A percentile compares a stretch with the other conserved stretches of the same genome.
phyloP scores from a whole-genome alignment of 108 stramenopile genomes.

The Cyclotella distinguenda region DNA sequence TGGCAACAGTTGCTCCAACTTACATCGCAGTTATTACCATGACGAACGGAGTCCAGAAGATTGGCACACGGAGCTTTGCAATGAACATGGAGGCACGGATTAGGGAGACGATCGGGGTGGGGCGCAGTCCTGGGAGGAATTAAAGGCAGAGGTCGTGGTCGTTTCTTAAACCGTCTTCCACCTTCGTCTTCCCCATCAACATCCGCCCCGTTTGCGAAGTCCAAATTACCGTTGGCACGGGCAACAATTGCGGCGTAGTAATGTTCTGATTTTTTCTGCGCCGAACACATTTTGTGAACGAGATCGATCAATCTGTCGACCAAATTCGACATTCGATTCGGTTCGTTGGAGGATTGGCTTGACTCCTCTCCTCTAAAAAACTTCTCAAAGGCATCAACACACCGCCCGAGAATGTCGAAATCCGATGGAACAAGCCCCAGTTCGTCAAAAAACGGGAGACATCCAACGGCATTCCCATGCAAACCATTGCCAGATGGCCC shows the following conservation, averaged over 20 bases:
- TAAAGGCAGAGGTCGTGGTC: constrained; percentile 53
- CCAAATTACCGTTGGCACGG: constrained; percentile 63
- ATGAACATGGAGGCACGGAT: constrained; percentile 37
- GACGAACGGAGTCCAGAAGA: constrained; percentile 41
- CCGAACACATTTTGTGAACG: constrained; percentile 34
- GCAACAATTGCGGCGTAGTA: constrained; percentile 53
- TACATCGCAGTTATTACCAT: constrained; percentile 63
- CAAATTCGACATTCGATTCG: constrained; percentile 33
- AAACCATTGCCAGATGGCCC: constrained; percentile 66
- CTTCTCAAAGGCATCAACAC: constrained; percentile 31
- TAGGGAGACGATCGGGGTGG: constrained; percentile 36
- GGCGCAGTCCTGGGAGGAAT: constrained; percentile 42
- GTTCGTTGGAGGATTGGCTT: constrained; percentile 17
- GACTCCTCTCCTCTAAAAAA: constrained; percentile 24
- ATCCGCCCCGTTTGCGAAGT: constrained; percentile 51
- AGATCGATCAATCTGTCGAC: constrained; percentile 43
- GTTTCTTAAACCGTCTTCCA: constrained; percentile 35
- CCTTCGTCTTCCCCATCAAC: constrained; percentile 23
- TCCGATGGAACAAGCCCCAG: constrained; percentile 26
- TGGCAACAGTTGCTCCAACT: constrained; percentile 5
- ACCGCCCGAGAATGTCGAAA: constrained; percentile 2
- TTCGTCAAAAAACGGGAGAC: constrained; percentile 50
- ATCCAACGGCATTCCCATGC: constrained; percentile 58
- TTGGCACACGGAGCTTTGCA: constrained; percentile 37
- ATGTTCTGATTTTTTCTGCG: constrained; percentile 49